A percentile compares a stretch with the other conserved stretches of the same genome.
These are phyloP conservation scores for Alectoria sarmentosa DNA, from an alignment of 495 filamentous ascomycete species.

Conservation along the genomic window DNA sequence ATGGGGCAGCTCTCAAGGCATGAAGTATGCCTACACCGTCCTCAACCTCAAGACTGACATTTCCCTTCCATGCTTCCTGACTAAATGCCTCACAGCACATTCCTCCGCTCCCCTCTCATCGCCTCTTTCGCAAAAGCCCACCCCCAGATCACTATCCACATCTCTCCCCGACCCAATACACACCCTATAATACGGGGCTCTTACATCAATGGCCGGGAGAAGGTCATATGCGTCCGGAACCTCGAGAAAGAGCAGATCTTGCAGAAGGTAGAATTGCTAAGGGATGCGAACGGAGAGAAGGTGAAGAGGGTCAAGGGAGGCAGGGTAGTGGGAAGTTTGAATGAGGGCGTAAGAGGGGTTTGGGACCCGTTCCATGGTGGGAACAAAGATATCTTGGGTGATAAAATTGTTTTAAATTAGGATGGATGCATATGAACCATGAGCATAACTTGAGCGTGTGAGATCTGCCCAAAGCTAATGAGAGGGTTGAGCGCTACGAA, in stretches of 20 bases:
- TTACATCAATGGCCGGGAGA: slow-evolving; percentile 86
- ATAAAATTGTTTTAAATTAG: background rate
- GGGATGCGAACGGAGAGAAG: slow-evolving; percentile 84
- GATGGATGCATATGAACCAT: background rate
- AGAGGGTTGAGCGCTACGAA: background rate
- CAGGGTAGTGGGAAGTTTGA: slow-evolving; percentile 81
- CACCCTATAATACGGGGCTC: slow-evolving; percentile 81
- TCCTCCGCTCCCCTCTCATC: slow-evolving; percentile 64
- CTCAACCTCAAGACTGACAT: background rate
- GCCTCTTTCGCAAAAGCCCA: slow-evolving; percentile 68
- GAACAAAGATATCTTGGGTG: slow-evolving; percentile 19
- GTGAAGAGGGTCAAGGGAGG: slow-evolving; percentile 54
- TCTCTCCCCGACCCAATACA: slow-evolving; percentile 78
- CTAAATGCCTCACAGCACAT: slow-evolving; percentile 47
- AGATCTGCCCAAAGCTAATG: background rate
- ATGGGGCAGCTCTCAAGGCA: slow-evolving; percentile 83
- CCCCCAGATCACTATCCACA: slow-evolving; percentile 84
- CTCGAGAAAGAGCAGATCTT: slow-evolving; percentile 72
- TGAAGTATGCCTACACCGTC: slow-evolving; percentile 67
- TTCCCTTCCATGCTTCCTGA: background rate
- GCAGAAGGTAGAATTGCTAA: slow-evolving; percentile 71
- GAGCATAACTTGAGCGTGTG: background rate
- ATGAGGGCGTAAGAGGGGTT: slow-evolving; percentile 87
- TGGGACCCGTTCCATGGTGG: slow-evolving; percentile 88
- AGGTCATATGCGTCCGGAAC: slow-evolving; percentile 83